phyloP scores from a whole-genome alignment of 495 filamentous ascomycete species.

The Hyphodiscus hymeniophilus region DNA sequence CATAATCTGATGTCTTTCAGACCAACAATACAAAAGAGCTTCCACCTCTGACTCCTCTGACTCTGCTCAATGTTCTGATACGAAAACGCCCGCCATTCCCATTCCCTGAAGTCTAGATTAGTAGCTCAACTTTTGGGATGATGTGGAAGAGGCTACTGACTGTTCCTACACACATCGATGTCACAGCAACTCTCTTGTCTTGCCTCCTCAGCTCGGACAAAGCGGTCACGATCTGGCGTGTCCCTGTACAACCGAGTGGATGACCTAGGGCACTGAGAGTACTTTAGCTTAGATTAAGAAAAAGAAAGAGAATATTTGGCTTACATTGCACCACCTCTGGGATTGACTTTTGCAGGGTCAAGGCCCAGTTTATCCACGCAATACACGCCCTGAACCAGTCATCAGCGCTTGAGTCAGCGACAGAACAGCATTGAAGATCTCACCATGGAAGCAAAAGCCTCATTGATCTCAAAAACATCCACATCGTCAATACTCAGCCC shows the following conservation, averaged over 20 bases:
- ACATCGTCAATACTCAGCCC: slow-evolving; percentile 66
- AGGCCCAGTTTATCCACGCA: slow-evolving; percentile 71
- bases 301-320: too few species aligned
- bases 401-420: background rate
- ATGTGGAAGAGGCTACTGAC: slow-evolving; percentile 27
- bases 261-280: slow-evolving; percentile 57
- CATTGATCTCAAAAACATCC: slow-evolving; percentile 91
- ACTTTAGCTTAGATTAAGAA: too few species aligned
- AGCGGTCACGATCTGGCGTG: slow-evolving; percentile 72
- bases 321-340: slow-evolving; percentile 63
- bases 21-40: too few species aligned
- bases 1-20: too few species aligned
- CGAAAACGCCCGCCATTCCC: slow-evolving; percentile 48
- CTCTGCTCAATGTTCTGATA: slow-evolving; percentile 36
- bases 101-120: slow-evolving; percentile 33
- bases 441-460: slow-evolving; percentile 89
- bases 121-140: slow-evolving; percentile 5
- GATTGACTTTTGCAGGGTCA: slow-evolving; percentile 80
- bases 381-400: slow-evolving; percentile 56
- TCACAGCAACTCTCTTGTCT: slow-evolving; percentile 74
- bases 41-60: too few species aligned
- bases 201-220: slow-evolving; percentile 67
- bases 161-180: slow-evolving; percentile 84
- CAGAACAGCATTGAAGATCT: background rate
- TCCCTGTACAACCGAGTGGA: slow-evolving; percentile 71